These are phyloP conservation scores for Avena eriantha DNA, from an alignment of 176 grass and related monocot species.

Conservation along the genomic window DNA sequence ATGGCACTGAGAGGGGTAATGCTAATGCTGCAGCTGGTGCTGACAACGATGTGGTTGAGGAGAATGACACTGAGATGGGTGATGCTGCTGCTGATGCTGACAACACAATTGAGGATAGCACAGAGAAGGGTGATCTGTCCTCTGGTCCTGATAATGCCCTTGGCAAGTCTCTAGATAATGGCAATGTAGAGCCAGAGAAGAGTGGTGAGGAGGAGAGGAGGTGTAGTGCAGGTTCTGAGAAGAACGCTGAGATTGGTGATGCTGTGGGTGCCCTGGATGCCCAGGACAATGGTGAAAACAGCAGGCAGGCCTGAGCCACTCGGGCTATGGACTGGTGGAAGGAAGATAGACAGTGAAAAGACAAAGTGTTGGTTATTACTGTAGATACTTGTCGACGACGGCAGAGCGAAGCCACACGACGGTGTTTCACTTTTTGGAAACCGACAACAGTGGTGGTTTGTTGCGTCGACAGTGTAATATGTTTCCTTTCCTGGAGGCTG, in stretches of 20 bases:
- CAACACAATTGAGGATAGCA: background rate
- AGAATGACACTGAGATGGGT: constrained; percentile 9
- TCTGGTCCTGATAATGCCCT: background rate
- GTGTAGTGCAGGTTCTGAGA: background rate
- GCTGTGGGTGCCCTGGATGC: background rate
- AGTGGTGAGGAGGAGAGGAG: background rate
- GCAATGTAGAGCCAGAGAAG: background rate
- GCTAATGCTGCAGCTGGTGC: background rate
- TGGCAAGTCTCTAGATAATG: background rate
- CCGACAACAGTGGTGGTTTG: background rate
- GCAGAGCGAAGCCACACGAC: background rate
- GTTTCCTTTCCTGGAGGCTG: constrained; percentile 22
- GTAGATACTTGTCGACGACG: constrained; percentile 39
- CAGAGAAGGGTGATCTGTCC: background rate
- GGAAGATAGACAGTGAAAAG: background rate
- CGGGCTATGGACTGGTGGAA: background rate
- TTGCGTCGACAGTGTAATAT: constrained; percentile 14
- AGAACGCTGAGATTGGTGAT: background rate
- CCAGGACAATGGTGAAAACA: background rate
- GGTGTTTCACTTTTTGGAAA: constrained; percentile 23
- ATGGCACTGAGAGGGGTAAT: background rate
- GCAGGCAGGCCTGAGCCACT: background rate
- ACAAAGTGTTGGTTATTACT: constrained; percentile 27
- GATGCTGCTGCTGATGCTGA: background rate
- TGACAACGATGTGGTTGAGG: constrained; percentile 22